These are phyloP conservation scores for Ormosia emarginata DNA, from an alignment of 306 rosid species.

Conservation along the genomic window DNA sequence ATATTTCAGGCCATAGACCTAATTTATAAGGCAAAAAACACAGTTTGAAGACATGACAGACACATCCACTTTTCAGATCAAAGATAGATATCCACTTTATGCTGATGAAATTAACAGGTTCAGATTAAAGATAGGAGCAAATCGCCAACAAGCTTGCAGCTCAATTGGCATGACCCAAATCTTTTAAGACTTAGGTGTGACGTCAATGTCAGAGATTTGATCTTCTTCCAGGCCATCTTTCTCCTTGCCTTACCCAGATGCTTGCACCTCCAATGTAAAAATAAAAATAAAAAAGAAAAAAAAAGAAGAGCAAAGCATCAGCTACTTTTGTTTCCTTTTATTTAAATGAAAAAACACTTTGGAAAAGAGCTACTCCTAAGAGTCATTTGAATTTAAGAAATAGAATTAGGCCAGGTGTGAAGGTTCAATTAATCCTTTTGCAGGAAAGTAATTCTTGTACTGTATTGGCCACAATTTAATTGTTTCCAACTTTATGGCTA, in stretches of 20 bases:
- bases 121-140: conserved; percentile 15
- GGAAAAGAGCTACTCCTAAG: not conserved
- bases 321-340: conserved; percentile 1
- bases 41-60: conserved; percentile 20
- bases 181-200: not conserved
- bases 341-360: not conserved
- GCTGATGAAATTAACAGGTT: not conserved
- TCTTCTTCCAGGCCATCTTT: not conserved
- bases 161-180: not conserved
- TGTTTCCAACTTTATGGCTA: conserved; percentile 26
- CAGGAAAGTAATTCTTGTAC: conserved; percentile 19
- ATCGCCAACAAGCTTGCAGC: not conserved
- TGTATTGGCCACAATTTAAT: not conserved
- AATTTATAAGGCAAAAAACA: conserved; percentile 3
- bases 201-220: not conserved
- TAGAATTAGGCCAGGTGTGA: not conserved
- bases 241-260: not conserved
- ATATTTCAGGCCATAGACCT: conserved; percentile 22
- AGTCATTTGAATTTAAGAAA: conserved; percentile 4
- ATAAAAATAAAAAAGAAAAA: not conserved
- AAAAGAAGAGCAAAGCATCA: not conserved
- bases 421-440: not conserved
- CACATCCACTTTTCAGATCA: conserved; percentile 20
- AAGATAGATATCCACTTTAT: conserved; percentile 29
- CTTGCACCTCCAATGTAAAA: not conserved